phyloP scores from a whole-genome alignment of 1,139 yeast species.

The Diutina rugosa region DNA sequence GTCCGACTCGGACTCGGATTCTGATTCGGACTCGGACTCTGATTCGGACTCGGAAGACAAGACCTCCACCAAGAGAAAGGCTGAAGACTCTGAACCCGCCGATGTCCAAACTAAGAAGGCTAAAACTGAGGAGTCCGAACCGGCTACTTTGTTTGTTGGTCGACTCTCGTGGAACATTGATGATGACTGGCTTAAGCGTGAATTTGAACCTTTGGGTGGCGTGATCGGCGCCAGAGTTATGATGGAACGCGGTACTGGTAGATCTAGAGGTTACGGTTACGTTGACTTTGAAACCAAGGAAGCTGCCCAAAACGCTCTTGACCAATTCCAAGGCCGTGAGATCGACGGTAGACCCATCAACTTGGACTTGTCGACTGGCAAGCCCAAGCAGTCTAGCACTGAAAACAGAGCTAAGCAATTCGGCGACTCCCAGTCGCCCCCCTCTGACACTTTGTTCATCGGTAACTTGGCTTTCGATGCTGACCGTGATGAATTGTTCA shows the following conservation, averaged over 20 bases:
- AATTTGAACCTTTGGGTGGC: slow-evolving; percentile 76
- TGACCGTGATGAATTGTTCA: slow-evolving; percentile 64
- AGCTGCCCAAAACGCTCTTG: slow-evolving; percentile 80
- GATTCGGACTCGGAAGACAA: slow-evolving; percentile 5
- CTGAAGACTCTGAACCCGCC: slow-evolving; percentile 1
- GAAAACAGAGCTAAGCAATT: slow-evolving; percentile 67
- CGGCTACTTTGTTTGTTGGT: slow-evolving; percentile 90
- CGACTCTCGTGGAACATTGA: slow-evolving; percentile 96
- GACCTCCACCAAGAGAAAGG: slow-evolving; percentile 18
- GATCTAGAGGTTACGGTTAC: slow-evolving; percentile 96
- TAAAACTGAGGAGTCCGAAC: slow-evolving; percentile 32
- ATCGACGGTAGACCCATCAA: slow-evolving; percentile 95
- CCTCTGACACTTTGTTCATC: slow-evolving; percentile 89
- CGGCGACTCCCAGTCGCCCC: slow-evolving; percentile 84
- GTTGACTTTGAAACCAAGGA: slow-evolving; percentile 77
- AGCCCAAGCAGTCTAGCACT: slow-evolving; percentile 28
- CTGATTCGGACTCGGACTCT: slow-evolving; percentile 9
- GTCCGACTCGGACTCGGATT: slow-evolving; percentile 4
- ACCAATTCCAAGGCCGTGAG: slow-evolving; percentile 81
- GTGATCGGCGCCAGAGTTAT: slow-evolving; percentile 84
- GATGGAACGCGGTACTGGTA: slow-evolving; percentile 83
- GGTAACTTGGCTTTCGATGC: slow-evolving; percentile 93
- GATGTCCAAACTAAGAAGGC: slow-evolving; percentile 15
- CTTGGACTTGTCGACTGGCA: slow-evolving; percentile 81
- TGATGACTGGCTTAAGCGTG: slow-evolving; percentile 83